phyloP scores from a whole-genome alignment of 306 rosid species.

The Abrus pulchellus region DNA sequence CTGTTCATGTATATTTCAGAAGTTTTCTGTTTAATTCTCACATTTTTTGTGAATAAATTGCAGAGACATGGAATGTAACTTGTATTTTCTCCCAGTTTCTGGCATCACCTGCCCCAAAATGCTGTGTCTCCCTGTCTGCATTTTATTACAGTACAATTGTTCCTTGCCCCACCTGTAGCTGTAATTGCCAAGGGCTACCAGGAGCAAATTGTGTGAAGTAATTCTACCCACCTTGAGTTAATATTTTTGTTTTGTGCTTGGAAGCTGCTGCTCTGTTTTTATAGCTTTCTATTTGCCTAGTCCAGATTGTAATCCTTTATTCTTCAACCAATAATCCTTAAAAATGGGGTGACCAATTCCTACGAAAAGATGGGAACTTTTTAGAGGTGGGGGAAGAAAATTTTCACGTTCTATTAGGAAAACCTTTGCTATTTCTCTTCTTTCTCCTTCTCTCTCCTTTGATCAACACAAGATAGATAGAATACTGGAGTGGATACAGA shows the following conservation, averaged over 20 bases:
- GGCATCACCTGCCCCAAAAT: constrained; percentile 71
- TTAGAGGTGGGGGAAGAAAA: no score
- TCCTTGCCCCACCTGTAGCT: constrained; percentile 83
- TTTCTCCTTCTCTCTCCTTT: no score
- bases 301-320: background rate
- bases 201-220: constrained; percentile 72
- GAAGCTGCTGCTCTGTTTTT: constrained; percentile 15
- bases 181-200: constrained; percentile 70
- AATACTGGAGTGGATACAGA: background rate
- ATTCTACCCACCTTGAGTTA: constrained; percentile 18
- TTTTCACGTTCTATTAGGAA: no score
- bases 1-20: background rate
- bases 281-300: constrained; percentile 17
- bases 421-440: no score
- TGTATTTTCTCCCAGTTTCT: constrained; percentile 75
- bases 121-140: constrained; percentile 85
- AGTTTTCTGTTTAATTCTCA: background rate
- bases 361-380: background rate
- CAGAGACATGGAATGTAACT: constrained; percentile 84
- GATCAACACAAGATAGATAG: no score
- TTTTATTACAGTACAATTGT: constrained; percentile 72
- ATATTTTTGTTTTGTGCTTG: background rate
- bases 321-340: background rate
- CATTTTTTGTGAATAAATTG: constrained; percentile 42
- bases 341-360: background rate